Base-by-base conservation (phyloP, 257 asterid species). In the Solanum paucissectum region DNA sequence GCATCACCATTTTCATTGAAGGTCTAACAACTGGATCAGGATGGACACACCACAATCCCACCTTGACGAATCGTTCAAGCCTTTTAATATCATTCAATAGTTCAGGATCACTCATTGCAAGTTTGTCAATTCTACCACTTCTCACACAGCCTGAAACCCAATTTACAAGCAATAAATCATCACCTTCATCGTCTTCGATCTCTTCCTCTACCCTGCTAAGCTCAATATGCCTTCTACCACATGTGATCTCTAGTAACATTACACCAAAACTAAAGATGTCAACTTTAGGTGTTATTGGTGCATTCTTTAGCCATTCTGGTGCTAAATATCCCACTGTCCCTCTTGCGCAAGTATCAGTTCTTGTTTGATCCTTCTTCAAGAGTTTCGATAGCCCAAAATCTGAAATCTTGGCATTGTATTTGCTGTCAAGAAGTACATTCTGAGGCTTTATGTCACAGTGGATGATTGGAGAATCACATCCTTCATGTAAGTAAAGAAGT, bases 261-360 rank as follows among this genome's bases (percentile, higher is more conserved):
- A 52, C 68, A 12, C 87, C 89, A 6, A n/a, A 88, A 23, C 89
- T 88, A 36, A 69, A 88, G 29, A 74, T 83, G 64, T 88, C 89
- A 0, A 73, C 87, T 46, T 88, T 88, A 2, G 84, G 71, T 3
- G 90, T 73, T 7, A 88, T 37, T 25, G 86, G 75, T 29, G 68
- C 42, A 27, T 36, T 84, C 86, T 16, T 72, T 42, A 71, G 64
- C 90, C 87, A 88, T 62, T 88, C 87, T 8, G 90, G 90, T 20
- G 90, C 90, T 3, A 85, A n/a, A 16, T 88, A 88, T 9, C 87
- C 90, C 34, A 58, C 86, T 42, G 90, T 85, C 74, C 88, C 90
- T 77, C 88, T 85, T 5, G 83, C 32, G 21, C 62, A n/a, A 18
- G 90, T 88, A 32, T 29, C 73, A 12, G 86, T 75, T 55, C 72